Conservation (phyloP, 2,329 filamentous ascomycete species). For the Fusarium sp. region DNA sequence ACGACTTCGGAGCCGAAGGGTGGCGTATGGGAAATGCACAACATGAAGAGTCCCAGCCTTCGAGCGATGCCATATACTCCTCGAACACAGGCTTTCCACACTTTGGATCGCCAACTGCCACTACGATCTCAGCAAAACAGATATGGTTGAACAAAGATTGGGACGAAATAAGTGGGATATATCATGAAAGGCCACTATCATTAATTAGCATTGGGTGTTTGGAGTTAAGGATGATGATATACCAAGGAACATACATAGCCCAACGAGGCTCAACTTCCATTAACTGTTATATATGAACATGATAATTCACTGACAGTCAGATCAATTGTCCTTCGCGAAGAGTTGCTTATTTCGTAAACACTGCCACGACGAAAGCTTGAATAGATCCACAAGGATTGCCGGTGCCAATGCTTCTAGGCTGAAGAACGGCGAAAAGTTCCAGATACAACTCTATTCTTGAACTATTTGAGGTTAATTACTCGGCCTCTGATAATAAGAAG, state of each 20-base stretch:
- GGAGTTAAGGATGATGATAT: slow-evolving; percentile 41
- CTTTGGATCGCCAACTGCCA: slow-evolving; percentile 69
- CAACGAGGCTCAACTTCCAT: slow-evolving; percentile 14
- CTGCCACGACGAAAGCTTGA: not conserved
- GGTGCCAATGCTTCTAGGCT: not conserved
- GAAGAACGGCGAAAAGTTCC: not conserved
- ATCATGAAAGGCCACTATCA: slow-evolving; percentile 15
- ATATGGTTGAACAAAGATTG: slow-evolving; percentile 16
- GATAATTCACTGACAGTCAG: not conserved
- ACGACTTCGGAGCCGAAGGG: slow-evolving; percentile 53
- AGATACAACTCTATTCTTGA: not conserved
- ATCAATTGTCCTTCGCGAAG: not conserved
- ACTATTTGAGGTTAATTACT: not conserved
- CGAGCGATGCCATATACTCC: slow-evolving; percentile 68
- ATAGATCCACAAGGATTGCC: not conserved
- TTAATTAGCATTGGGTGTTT: slow-evolving; percentile 37
- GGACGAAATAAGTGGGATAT: not conserved
- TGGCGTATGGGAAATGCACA: slow-evolving; percentile 70
- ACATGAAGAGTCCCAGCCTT: slow-evolving; percentile 55
- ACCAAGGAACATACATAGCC: slow-evolving; percentile 30
- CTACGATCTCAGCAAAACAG: slow-evolving; percentile 55
- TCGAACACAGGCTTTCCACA: slow-evolving; percentile 75
- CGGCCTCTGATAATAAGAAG: not conserved
- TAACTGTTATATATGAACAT: not conserved
- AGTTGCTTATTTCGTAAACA: slow-evolving; percentile 20